Conservation (phyloP, 768 basidiomycete genomes). For the Russula earlei region DNA sequence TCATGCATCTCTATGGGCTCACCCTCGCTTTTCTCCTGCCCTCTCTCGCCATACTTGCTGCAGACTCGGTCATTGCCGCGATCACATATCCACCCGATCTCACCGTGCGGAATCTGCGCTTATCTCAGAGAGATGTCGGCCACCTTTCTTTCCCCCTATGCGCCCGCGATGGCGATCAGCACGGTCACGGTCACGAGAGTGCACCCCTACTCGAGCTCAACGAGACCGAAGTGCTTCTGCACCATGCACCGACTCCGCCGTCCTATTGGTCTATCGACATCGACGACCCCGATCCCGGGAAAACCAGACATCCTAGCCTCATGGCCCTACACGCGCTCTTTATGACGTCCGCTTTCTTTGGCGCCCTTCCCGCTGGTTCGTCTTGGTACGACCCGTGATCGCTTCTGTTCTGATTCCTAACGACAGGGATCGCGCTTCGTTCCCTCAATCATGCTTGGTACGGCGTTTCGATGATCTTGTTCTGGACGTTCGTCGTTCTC, state of each 20-base stretch:
- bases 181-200: conserved; percentile 34
- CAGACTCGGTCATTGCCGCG: conserved; percentile 8
- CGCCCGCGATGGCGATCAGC: background rate
- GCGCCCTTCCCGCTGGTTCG: conserved; percentile 71
- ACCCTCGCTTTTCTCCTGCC: conserved; percentile 8
- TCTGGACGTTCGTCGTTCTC: conserved; percentile 51
- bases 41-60: conserved; percentile 17
- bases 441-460: conserved; percentile 64
- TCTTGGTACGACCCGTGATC: background rate
- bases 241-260: conserved; percentile 61
- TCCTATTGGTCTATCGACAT: conserved; percentile 81
- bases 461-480: conserved; percentile 45
- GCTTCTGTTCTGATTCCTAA: background rate
- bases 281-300: conserved; percentile 38
- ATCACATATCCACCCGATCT: conserved; percentile 22
- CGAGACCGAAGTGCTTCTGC: conserved; percentile 60
- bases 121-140: background rate
- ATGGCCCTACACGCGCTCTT: conserved; percentile 66
- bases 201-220: conserved; percentile 55
- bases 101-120: background rate
- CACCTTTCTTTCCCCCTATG: background rate
- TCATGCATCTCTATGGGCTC: conserved; percentile 18
- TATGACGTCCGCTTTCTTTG: conserved; percentile 77
- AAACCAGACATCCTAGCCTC: conserved; percentile 50
- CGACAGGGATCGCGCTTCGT: conserved; percentile 67